Evolutionary conservation across 306 rosid genomes (phyloP).

Genomic region (Albizia julibrissin): DNA sequence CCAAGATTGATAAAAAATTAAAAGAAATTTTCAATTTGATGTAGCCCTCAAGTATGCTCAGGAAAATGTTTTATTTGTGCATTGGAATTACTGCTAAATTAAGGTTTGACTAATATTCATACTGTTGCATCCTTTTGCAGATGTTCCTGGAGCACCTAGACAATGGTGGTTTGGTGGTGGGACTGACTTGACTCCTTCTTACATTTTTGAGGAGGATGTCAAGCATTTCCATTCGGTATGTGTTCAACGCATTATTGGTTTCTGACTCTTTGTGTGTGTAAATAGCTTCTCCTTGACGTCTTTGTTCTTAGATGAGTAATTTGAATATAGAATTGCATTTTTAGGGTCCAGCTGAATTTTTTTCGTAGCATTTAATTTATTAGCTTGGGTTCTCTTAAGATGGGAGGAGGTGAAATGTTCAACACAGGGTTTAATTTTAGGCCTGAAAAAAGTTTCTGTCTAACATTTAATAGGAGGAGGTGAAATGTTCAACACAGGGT

Average conservation of each 20-base stretch:
- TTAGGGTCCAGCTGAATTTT: neutral
- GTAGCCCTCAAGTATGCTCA: neutral
- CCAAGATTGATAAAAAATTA: neutral
- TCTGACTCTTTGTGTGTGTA: neutral
- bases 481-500: neutral
- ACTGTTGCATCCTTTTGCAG: slow-evolving; percentile 48
- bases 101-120: slow-evolving; percentile 6
- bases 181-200: slow-evolving; percentile 96
- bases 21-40: neutral
- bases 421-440: neutral
- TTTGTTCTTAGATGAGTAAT: slow-evolving; percentile 20
- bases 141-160: slow-evolving; percentile 91
- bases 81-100: slow-evolving; percentile 9
- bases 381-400: slow-evolving; percentile 1
- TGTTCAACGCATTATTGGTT: slow-evolving; percentile 17
- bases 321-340: slow-evolving; percentile 1
- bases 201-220: slow-evolving; percentile 91
- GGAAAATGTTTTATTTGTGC: neutral
- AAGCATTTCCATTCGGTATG: slow-evolving; percentile 92
- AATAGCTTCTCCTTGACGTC: neutral
- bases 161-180: slow-evolving; percentile 99
- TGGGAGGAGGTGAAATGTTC: slow-evolving; percentile 11
- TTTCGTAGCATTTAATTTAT: neutral
- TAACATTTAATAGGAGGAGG: slow-evolving; percentile 1
- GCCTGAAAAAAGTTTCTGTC: neutral